phyloP scores from a whole-genome alignment of 768 basidiomycete genomes.

The Lactifluus piperatus region DNA sequence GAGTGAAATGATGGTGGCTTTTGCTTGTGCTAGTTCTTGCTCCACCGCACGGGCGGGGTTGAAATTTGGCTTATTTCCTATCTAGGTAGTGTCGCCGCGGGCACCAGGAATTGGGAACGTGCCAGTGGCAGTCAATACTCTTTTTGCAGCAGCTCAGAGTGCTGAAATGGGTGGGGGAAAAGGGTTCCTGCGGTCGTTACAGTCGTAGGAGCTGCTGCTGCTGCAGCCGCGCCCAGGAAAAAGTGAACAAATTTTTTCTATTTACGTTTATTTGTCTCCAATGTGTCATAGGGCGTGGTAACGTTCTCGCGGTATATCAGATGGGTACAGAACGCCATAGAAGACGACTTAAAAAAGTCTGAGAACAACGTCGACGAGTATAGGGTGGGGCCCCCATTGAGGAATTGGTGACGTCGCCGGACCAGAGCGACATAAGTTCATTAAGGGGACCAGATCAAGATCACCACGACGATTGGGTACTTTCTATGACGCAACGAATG shows the following conservation, averaged over 20 bases:
- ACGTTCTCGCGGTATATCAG: neutral
- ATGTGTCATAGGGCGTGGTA: neutral
- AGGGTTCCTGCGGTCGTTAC: neutral
- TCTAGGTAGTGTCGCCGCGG: neutral
- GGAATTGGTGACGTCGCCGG: too few species aligned
- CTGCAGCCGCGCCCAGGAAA: neutral
- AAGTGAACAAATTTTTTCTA: neutral
- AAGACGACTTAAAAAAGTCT: neutral
- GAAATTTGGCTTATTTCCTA: neutral
- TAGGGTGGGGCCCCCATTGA: too few species aligned
- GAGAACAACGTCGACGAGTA: too few species aligned
- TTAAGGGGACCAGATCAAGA: too few species aligned
- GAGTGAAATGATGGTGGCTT: neutral
- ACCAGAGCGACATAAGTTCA: neutral
- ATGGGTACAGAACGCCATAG: neutral
- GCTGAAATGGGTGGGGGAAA: neutral
- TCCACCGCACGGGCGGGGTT: neutral
- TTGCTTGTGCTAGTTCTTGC: too few species aligned
- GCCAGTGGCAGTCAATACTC: neutral
- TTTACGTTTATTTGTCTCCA: neutral
- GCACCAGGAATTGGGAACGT: slow-evolving; percentile 1
- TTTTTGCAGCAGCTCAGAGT: slow-evolving; percentile 1
- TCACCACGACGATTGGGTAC: neutral
- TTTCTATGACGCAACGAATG: neutral
- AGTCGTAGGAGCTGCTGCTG: neutral